These are phyloP conservation scores for Candida argentea DNA, from an alignment of 805 yeast species.

Conservation along the genomic window DNA sequence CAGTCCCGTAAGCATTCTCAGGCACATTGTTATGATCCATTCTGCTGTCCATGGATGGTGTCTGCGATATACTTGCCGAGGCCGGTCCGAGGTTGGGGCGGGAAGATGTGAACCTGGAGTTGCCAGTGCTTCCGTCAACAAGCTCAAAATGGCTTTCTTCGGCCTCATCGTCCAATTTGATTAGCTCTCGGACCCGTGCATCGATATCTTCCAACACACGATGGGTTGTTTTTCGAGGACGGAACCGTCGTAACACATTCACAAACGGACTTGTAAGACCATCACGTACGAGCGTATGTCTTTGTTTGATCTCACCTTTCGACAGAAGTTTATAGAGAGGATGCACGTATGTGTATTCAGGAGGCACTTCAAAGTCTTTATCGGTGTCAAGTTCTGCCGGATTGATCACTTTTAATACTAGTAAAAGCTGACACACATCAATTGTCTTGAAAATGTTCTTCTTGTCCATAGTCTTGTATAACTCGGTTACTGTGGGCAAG, in stretches of 20 bases:
- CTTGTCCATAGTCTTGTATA: slow-evolving; percentile 79
- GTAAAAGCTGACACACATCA: slow-evolving; percentile 76
- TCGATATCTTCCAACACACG: slow-evolving; percentile 72
- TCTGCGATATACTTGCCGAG: slow-evolving; percentile 3
- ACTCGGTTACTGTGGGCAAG: slow-evolving; percentile 79
- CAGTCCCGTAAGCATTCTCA: slow-evolving; percentile 11
- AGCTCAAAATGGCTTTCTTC: slow-evolving; percentile 72
- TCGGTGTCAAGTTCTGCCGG: slow-evolving; percentile 33
- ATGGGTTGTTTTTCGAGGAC: slow-evolving; percentile 60
- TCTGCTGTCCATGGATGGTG: not conserved
- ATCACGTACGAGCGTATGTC: slow-evolving; percentile 47
- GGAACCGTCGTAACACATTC: slow-evolving; percentile 58
- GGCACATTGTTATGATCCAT: slow-evolving; percentile 4
- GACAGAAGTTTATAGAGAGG: slow-evolving; percentile 28
- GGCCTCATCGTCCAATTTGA: slow-evolving; percentile 72
- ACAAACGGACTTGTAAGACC: slow-evolving; percentile 80
- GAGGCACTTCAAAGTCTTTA: slow-evolving; percentile 35
- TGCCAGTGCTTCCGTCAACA: slow-evolving; percentile 42
- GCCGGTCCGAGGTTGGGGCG: too few species aligned
- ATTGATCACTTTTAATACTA: slow-evolving; percentile 51
- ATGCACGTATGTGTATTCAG: slow-evolving; percentile 22
- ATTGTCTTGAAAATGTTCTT: slow-evolving; percentile 82
- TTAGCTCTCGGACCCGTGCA: slow-evolving; percentile 63
- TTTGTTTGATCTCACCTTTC: slow-evolving; percentile 32
- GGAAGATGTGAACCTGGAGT: slow-evolving; percentile 11